Evolutionary conservation across 2,329 filamentous ascomycete genomes (phyloP).

Genomic region (Ophiostoma ulmi): DNA sequence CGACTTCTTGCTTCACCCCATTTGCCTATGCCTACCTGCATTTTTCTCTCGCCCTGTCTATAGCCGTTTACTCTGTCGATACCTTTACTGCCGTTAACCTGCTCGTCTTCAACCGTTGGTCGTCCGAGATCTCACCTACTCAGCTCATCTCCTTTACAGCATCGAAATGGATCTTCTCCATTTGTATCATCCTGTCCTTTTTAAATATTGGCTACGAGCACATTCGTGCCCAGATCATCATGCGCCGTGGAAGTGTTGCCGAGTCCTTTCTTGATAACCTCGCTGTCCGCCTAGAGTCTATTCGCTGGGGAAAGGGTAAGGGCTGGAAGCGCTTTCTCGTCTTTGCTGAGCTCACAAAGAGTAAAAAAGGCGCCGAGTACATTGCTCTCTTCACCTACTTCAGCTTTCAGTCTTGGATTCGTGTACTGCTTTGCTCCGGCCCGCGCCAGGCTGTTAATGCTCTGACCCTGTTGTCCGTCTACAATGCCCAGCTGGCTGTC

Average conservation of each 20-base stretch:
- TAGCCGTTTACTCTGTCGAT: slow-evolving; percentile 84
- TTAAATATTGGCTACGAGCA: slow-evolving; percentile 76
- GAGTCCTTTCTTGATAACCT: slow-evolving; percentile 88
- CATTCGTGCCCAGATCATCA: slow-evolving; percentile 71
- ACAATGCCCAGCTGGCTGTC: slow-evolving; percentile 67
- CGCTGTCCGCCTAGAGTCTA: slow-evolving; percentile 77
- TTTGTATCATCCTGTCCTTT: slow-evolving; percentile 87
- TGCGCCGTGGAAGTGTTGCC: slow-evolving; percentile 77
- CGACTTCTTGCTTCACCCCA: slow-evolving; percentile 67
- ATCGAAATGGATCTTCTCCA: slow-evolving; percentile 91
- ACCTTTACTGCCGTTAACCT: slow-evolving; percentile 91
- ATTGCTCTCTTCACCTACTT: slow-evolving; percentile 90
- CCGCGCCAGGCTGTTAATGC: slow-evolving; percentile 89
- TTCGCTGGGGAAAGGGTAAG: slow-evolving; percentile 65
- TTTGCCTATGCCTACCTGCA: slow-evolving; percentile 83
- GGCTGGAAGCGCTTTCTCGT: slow-evolving; percentile 91
- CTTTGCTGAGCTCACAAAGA: slow-evolving; percentile 84
- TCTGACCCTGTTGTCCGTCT: slow-evolving; percentile 79
- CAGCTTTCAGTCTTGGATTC: slow-evolving; percentile 71
- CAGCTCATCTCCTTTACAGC: slow-evolving; percentile 64
- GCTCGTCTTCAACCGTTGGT: slow-evolving; percentile 83
- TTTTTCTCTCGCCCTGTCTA: slow-evolving; percentile 69
- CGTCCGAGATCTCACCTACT: slow-evolving; percentile 71
- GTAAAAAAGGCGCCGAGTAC: slow-evolving; percentile 85
- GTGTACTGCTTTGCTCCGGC: slow-evolving; percentile 83